Evolutionary conservation across 2,329 filamentous ascomycete genomes (phyloP).

Genomic region (Elsinoe arachidis): DNA sequence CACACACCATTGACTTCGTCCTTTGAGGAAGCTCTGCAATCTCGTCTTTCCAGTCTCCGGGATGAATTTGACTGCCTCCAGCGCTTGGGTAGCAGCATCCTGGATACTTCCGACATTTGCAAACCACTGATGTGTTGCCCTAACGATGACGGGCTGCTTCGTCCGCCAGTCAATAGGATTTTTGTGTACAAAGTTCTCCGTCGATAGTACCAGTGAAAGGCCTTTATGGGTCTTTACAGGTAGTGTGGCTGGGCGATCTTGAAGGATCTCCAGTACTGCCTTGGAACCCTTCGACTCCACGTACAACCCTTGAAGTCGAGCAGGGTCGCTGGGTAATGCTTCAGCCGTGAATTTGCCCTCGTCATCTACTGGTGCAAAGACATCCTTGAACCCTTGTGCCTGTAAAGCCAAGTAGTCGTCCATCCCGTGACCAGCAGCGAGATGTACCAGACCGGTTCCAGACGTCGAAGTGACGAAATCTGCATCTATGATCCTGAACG

Average conservation of each 20-base stretch:
- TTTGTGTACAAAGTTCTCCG: slow-evolving; percentile 72
- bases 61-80: slow-evolving; percentile 67
- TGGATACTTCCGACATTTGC: slow-evolving; percentile 84
- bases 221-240: slow-evolving; percentile 9
- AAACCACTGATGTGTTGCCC: slow-evolving; percentile 97
- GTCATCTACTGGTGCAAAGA: slow-evolving; percentile 75
- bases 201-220: slow-evolving; percentile 50
- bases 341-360: slow-evolving; percentile 71
- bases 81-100: slow-evolving; percentile 56
- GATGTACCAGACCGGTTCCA: slow-evolving; percentile 91
- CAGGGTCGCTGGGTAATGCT: slow-evolving; percentile 63
- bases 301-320: slow-evolving; percentile 58
- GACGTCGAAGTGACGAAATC: slow-evolving; percentile 83
- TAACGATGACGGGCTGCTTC: slow-evolving; percentile 80
- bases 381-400: slow-evolving; percentile 55
- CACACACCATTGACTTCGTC: slow-evolving; percentile 94
- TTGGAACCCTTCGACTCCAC: slow-evolving; percentile 63
- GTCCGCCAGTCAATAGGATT: slow-evolving; percentile 98
- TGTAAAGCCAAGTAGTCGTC: slow-evolving; percentile 86
- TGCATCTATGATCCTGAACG: slow-evolving; percentile 62
- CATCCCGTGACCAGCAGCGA: slow-evolving; percentile 90
- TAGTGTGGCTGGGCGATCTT: slow-evolving; percentile 25
- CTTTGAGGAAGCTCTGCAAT: slow-evolving; percentile 76
- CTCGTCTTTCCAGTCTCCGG: slow-evolving; percentile 65
- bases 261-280: slow-evolving; percentile 61